These are phyloP conservation scores for Monilinia polystroma DNA, from an alignment of 2,329 filamentous ascomycete genomes.

Conservation along the genomic window DNA sequence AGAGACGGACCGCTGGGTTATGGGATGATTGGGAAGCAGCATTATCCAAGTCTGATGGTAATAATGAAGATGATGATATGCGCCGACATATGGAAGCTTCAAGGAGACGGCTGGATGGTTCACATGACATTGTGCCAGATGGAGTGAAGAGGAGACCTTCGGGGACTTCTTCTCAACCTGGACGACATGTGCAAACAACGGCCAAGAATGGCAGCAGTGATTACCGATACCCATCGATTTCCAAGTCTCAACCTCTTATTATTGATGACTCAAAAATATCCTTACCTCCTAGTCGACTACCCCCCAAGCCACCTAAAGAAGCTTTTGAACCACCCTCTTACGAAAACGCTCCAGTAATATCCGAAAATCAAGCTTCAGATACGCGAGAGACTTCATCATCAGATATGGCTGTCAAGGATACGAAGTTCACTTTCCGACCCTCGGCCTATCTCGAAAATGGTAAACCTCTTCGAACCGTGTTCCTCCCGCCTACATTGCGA, in stretches of 20 bases:
- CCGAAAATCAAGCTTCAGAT: conserved; percentile 32
- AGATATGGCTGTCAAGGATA: conserved; percentile 23
- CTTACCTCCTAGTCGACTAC: conserved; percentile 25
- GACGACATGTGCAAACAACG: conserved; percentile 27
- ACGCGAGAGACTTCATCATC: neutral
- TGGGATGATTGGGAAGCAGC: conserved; percentile 55
- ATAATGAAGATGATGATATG: conserved; percentile 45
- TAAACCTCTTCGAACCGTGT: conserved; percentile 79
- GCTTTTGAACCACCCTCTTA: conserved; percentile 21
- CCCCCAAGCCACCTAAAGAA: conserved; percentile 38
- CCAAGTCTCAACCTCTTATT: conserved; percentile 50
- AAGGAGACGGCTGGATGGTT: conserved; percentile 43
- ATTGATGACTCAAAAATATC: conserved; percentile 38
- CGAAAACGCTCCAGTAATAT: conserved; percentile 25
- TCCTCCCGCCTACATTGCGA: conserved; percentile 76
- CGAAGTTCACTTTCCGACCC: conserved; percentile 71
- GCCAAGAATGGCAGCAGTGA: conserved; percentile 32
- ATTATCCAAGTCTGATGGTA: conserved; percentile 39
- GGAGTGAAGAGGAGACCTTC: conserved; percentile 36
- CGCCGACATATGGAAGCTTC: conserved; percentile 53
- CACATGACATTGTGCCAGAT: conserved; percentile 33
- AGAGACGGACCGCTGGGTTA: conserved; percentile 52
- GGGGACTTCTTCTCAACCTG: conserved; percentile 29
- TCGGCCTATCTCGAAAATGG: conserved; percentile 89
- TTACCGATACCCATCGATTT: conserved; percentile 59